These are phyloP conservation scores for Dimargaris xerosporica DNA, from an alignment of 192 early-diverging fungal species.

Conservation along the genomic window DNA sequence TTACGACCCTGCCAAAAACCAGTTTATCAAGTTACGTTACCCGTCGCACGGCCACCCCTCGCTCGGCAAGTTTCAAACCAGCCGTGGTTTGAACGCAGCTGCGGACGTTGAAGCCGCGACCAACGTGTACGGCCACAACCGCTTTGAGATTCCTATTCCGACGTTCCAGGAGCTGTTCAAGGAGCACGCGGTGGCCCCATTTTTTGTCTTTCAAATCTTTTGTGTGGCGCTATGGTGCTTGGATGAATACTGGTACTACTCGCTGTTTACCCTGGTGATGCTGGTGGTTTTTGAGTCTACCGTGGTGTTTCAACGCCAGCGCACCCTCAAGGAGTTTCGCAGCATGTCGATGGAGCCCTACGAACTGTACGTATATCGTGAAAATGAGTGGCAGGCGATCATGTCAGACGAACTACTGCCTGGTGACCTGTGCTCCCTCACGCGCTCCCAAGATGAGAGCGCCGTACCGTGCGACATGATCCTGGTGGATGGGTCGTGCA, in stretches of 20 bases:
- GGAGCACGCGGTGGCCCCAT: constrained; percentile 95
- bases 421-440: constrained; percentile 88
- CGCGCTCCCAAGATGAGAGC: constrained; percentile 75
- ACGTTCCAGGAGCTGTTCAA: constrained; percentile 91
- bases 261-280: constrained; percentile 94
- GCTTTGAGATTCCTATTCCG: constrained; percentile 88
- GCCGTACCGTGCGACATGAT: constrained; percentile 93
- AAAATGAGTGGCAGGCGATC: constrained; percentile 55
- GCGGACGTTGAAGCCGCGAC: constrained; percentile 39
- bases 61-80: constrained; percentile 47
- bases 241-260: constrained; percentile 99
- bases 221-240: constrained; percentile 97
- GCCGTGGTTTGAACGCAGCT: constrained; percentile 45
- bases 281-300: constrained; percentile 95
- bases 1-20: constrained; percentile 68
- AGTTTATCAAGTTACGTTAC: constrained; percentile 68
- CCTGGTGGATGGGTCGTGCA: constrained; percentile 81
- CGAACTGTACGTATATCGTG: constrained; percentile 63
- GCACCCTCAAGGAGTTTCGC: constrained; percentile 91
- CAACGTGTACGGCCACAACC: constrained; percentile 71
- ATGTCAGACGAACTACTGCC: constrained; percentile 82
- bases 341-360: constrained; percentile 89
- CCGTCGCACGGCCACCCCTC: constrained; percentile 46
- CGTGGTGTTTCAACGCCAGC: constrained; percentile 90
- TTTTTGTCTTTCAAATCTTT: constrained; percentile 99